Base-by-base conservation (phyloP, 805 yeast species). In the Suhomyces kilbournensis region DNA sequence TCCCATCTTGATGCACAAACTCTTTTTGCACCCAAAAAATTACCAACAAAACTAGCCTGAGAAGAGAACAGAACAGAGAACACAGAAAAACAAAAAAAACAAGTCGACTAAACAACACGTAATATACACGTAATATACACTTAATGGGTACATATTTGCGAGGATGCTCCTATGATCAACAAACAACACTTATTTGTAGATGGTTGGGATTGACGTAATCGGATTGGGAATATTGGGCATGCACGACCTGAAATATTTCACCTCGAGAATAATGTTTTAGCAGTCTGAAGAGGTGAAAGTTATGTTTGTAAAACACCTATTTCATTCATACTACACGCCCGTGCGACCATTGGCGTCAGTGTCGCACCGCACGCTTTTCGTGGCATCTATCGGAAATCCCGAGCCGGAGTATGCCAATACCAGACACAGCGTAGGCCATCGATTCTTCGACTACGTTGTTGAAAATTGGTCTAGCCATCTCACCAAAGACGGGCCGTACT, bases 361-460 rank as follows among this genome's bases (percentile, higher is more conserved):
- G 10, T 15, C 48, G 47, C 35, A 54, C 44, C 20, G 61, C 56
- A 54, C 58, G 15, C 53, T 69, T 12, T 57, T 68, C 40, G 66
- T 74, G 4, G 79, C 83, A 3, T 83, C 90, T 0, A 69, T 90
- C 2, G 97, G 97, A 0, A 90, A 90, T 60, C 96, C 96, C 0
- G 88, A 84, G 51, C 77, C 82, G 0, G 68, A 74, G 47, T 88
- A 78, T 59, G 67, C 69, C 7, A 74, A 75, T 6, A 87, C 96
- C 0, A 72, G 96, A 34, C 97, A 90, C 63, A 89, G 86, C 53
- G 89, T 85, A 0, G 97, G 96, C 1, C 88, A 88, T 56, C 64
- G 76, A 47, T 68, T 84, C 38, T 72, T 84, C 34, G 67, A 72
- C 53, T 58, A 63, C 57, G 61, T 60, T 5, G 44, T 52, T 1